A percentile compares a stretch with the other conserved stretches of the same genome.
These are phyloP conservation scores for Melianthus villosus DNA, from an alignment of 441 rosid species.

Conservation along the genomic window DNA sequence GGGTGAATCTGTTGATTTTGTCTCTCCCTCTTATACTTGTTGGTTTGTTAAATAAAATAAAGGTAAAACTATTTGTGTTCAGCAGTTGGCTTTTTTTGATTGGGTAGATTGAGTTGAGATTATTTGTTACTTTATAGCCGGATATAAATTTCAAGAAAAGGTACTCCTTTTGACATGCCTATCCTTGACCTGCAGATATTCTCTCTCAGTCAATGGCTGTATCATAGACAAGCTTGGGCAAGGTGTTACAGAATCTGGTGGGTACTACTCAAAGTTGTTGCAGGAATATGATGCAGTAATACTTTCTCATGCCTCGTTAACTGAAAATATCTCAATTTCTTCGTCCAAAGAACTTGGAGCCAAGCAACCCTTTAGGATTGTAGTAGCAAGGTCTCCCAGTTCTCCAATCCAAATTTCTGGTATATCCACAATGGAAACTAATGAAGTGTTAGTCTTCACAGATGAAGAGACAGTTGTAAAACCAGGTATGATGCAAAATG, in stretches of 20 bases:
- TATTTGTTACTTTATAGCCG: no score
- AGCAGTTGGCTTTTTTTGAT: no score
- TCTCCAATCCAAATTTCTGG: constrained; percentile 16
- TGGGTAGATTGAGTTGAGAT: no score
- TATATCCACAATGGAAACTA: constrained; percentile 19
- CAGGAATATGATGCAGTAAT: constrained; percentile 70
- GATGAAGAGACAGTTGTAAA: constrained; percentile 17
- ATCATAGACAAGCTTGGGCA: constrained; percentile 45
- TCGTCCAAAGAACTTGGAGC: constrained; percentile 48
- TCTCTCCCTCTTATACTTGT: no score
- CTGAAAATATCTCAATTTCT: constrained; percentile 20
- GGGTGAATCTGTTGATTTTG: no score
- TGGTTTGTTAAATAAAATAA: no score
- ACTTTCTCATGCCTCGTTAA: constrained; percentile 29
- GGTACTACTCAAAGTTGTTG: constrained; percentile 69
- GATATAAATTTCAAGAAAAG: no score
- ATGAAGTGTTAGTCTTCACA: constrained; percentile 27
- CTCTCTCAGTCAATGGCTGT: no score
- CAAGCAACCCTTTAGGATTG: constrained; percentile 42
- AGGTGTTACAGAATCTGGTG: constrained; percentile 33
- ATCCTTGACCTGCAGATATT: no score
- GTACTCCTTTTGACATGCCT: no score
- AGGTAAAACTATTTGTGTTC: no score
- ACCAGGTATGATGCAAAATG: constrained; percentile 17
- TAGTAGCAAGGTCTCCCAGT: constrained; percentile 21